Evolutionary conservation across 257 asterid genomes (phyloP), one percentile per base, ranked within the genome.

Genomic region (Ophiorrhiza pumila): DNA sequence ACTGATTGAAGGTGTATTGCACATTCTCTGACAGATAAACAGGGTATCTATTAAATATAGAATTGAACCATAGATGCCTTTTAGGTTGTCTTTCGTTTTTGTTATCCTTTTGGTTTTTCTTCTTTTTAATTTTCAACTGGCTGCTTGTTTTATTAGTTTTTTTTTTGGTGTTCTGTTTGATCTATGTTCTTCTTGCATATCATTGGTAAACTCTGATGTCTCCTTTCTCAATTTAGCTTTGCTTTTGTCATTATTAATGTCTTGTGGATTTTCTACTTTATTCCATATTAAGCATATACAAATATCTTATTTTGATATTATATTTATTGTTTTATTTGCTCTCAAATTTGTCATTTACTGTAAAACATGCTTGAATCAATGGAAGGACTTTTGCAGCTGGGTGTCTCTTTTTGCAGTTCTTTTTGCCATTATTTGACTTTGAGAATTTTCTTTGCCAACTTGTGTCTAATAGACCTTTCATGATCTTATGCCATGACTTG

Each of bases 221-320:
- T 18, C 42, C 39, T 43, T 45, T 66, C 56, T 66, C 37, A 65
- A 27, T 14, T 66, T 66, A 18, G 71, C 29, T 43, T 53, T 45
- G 5, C 37, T 25, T 27, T 43, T 43, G 3, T 17, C n/a, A 34
- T 18, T 64, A 41, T 23, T 39, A 39, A 64, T 13, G 50, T 22
- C 7, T 64, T 64, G 39, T 64, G 50, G 52, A 37, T 65, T 42
- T 25, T 29, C 32, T 42, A 35, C 4, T 31, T 35, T 41, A n/a
- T 65, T n/a, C 34, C 52, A 41, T 43, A 1, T 42, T 45, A 14
- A 65, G 42, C 5, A 29, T 42, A 29, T 22, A n/a, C 22, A 65
- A 49, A 0, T 8, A 29, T 20, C 35, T 42, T 41, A 15, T 11
- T 65, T 63, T 41, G 64, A 4, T 32, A 61, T 13, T 34, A 23